Conservation (phyloP, 2,329 filamentous ascomycete genomes). For the Cercospora janseana region DNA sequence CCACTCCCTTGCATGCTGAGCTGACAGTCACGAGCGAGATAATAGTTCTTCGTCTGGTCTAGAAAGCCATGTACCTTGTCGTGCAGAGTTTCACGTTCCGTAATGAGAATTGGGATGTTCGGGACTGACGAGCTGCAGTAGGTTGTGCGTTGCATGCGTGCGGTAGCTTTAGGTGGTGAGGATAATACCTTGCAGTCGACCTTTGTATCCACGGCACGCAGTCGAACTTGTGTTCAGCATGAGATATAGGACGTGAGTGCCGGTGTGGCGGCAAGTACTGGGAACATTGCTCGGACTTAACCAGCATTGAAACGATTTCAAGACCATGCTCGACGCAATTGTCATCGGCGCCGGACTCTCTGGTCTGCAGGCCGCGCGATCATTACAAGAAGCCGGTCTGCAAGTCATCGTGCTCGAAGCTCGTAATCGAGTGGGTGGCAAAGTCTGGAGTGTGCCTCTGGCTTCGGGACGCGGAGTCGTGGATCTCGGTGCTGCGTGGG, state of each 20-base stretch:
- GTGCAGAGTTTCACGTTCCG: not conserved
- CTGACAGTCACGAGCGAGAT: too few species aligned
- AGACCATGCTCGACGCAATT: constrained; percentile 12
- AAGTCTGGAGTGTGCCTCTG: constrained; percentile 13
- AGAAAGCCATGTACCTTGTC: too few species aligned
- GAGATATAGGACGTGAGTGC: not conserved
- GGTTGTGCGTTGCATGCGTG: constrained; percentile 1
- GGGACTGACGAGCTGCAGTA: not conserved
- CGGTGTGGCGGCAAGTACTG: not conserved
- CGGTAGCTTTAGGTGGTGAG: constrained; percentile 4
- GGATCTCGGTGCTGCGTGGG: constrained; percentile 59
- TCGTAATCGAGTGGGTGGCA: constrained; percentile 33
- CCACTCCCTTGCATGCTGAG: too few species aligned
- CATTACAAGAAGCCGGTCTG: constrained; percentile 24
- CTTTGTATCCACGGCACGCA: too few species aligned
- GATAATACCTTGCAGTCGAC: not conserved
- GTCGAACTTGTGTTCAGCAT: not conserved
- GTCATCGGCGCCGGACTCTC: constrained; percentile 31
- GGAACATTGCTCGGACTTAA: not conserved
- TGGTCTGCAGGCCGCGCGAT: constrained; percentile 30
- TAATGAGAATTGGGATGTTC: not conserved
- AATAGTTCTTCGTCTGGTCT: too few species aligned
- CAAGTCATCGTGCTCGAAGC: constrained; percentile 32
- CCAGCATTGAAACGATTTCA: too few species aligned
- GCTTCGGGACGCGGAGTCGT: constrained; percentile 35